Evolutionary conservation across 495 filamentous ascomycete genomes (phyloP).

Genomic region (Daldinia loculata): DNA sequence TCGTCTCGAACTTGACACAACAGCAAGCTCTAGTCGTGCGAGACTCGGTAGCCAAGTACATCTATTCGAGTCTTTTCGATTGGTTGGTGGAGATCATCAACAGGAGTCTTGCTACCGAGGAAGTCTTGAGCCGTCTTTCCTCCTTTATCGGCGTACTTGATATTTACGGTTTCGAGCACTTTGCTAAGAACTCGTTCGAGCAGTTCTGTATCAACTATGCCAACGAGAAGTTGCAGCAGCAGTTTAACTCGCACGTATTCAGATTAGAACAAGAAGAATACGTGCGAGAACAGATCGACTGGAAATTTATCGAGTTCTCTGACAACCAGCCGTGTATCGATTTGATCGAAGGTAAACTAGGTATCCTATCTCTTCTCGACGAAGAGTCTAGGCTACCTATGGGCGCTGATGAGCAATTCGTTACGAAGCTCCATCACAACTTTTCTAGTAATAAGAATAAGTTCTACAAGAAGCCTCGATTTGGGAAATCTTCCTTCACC

Average conservation of each 20-base stretch:
- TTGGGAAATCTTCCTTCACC: constrained; percentile 97
- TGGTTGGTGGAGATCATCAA: constrained; percentile 99
- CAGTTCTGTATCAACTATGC: constrained; percentile 99
- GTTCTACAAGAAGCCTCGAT: constrained; percentile 97
- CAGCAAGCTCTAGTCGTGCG: constrained; percentile 94
- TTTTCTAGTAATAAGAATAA: constrained; percentile 91
- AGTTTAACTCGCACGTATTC: constrained; percentile 99
- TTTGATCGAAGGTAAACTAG: constrained; percentile 95
- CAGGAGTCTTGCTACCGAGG: constrained; percentile 84
- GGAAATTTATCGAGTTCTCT: constrained; percentile 99
- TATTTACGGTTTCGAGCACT: constrained; percentile 99
- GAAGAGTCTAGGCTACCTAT: constrained; percentile 97
- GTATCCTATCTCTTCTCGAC: constrained; percentile 89
- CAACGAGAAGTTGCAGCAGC: constrained; percentile 98
- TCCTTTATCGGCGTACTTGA: constrained; percentile 99
- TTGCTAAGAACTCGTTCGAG: constrained; percentile 99
- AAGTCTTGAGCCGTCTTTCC: constrained; percentile 78
- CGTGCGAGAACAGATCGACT: constrained; percentile 94
- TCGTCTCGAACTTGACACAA: constrained; percentile 93
- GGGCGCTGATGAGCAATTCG: constrained; percentile 97
- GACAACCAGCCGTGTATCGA: constrained; percentile 99
- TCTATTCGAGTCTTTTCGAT: constrained; percentile 98
- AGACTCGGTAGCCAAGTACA: constrained; percentile 98
- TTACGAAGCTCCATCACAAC: constrained; percentile 96
- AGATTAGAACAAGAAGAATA: constrained; percentile 99